Evolutionary conservation across 257 asterid species (phyloP).

Genomic region (Misopates orontium): DNA sequence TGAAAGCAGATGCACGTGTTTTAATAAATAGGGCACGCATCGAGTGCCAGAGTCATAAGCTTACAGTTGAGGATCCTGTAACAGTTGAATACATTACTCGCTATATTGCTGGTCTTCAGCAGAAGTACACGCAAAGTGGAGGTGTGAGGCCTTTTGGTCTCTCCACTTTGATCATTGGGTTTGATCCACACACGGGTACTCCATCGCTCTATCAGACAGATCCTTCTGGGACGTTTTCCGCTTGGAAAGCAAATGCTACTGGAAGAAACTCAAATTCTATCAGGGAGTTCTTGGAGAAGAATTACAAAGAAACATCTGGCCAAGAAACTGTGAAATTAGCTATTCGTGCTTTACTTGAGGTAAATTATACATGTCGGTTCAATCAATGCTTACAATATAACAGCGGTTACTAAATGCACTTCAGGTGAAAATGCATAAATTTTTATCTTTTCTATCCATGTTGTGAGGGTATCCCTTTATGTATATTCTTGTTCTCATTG

Average conservation of each 20-base stretch:
- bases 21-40: slow-evolving; percentile 87
- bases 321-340: slow-evolving; percentile 91
- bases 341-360: slow-evolving; percentile 98
- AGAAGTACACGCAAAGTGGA: slow-evolving; percentile 98
- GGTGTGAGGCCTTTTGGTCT: slow-evolving; percentile 99
- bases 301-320: slow-evolving; percentile 95
- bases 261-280: slow-evolving; percentile 94
- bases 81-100: slow-evolving; percentile 98
- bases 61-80: slow-evolving; percentile 92
- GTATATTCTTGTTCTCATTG: too few species aligned
- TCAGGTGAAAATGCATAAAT: neutral
- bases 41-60: slow-evolving; percentile 82
- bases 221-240: slow-evolving; percentile 97
- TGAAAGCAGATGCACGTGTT: slow-evolving; percentile 98
- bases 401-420: neutral
- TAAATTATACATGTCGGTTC: slow-evolving; percentile 32
- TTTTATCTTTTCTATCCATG: too few species aligned
- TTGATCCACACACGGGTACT: slow-evolving; percentile 87
- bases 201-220: slow-evolving; percentile 97
- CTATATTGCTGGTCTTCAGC: slow-evolving; percentile 98
- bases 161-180: slow-evolving; percentile 94
- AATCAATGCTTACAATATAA: neutral
- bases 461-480: too few species aligned
- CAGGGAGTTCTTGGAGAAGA: slow-evolving; percentile 94
- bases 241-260: slow-evolving; percentile 99